Conservation (phyloP, 306 rosid genomes). For the Sesbania bispinosa region DNA sequence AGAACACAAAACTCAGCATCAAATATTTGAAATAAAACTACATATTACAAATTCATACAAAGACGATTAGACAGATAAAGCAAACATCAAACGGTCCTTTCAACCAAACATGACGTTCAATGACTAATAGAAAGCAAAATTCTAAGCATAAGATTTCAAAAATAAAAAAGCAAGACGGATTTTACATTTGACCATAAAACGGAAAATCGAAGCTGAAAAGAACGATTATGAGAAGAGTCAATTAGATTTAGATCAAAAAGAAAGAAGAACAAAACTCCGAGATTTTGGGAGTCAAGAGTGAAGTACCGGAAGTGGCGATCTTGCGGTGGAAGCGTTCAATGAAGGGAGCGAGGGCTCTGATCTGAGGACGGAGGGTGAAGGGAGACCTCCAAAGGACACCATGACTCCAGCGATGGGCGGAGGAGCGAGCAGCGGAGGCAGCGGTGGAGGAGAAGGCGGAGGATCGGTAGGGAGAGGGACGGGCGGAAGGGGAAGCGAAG, state of each 20-base stretch:
- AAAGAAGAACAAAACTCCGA: conserved; percentile 6
- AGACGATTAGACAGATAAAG: background rate
- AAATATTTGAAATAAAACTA: background rate
- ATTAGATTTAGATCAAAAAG: background rate
- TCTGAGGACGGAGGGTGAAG: conserved; percentile 66
- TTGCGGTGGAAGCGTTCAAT: conserved; percentile 71
- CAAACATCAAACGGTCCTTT: background rate
- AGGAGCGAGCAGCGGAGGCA: conserved; percentile 33
- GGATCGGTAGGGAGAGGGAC: conserved; percentile 29
- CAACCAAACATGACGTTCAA: background rate
- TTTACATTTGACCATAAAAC: background rate
- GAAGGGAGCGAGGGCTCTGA: conserved; percentile 75
- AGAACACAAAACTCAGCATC: background rate
- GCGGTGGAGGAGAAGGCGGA: conserved; percentile 45
- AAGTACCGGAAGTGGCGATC: conserved; percentile 71
- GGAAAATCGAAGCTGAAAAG: background rate
- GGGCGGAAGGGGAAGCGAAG: conserved; percentile 24
- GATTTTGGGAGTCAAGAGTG: conserved; percentile 12
- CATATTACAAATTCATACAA: background rate
- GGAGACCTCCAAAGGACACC: conserved; percentile 69
- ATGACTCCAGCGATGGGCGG: conserved; percentile 69
- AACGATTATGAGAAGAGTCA: background rate
- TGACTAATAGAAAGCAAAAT: background rate
- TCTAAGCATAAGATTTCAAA: background rate
- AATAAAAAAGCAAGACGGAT: background rate